phyloP scores from a whole-genome alignment of 1,284 basidiomycete species.

The Papiliotrema nemorosa region DNA sequence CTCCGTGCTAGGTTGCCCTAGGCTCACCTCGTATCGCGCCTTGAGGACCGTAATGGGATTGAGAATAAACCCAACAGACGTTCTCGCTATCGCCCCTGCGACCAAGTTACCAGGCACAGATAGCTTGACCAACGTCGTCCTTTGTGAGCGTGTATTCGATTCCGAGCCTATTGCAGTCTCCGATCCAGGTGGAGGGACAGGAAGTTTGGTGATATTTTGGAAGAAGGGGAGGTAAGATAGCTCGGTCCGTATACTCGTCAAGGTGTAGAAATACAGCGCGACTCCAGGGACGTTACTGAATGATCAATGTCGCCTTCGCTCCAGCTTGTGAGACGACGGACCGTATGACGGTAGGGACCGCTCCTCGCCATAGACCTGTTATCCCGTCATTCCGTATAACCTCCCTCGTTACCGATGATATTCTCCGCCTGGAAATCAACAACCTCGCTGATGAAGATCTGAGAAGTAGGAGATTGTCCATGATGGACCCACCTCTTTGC shows the following conservation, averaged over 20 bases:
- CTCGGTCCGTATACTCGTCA: conserved; percentile 74
- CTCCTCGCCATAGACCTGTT: conserved; percentile 67
- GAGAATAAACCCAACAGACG: conserved; percentile 78
- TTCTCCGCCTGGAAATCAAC: conserved; percentile 18
- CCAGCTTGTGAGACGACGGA: conserved; percentile 24
- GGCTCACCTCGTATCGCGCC: conserved; percentile 82
- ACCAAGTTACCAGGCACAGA: conserved; percentile 78
- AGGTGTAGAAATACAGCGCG: conserved; percentile 82
- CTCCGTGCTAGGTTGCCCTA: background rate
- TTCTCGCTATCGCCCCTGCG: conserved; percentile 81
- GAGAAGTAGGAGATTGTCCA: background rate
- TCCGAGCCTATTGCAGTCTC: background rate
- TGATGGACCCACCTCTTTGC: conserved; percentile 22
- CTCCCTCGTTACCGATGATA: conserved; percentile 27
- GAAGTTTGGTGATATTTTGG: conserved; percentile 1
- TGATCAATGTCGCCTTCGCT: background rate
- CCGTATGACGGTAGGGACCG: conserved; percentile 74
- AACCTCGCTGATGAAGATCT: background rate
- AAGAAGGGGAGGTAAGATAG: conserved; percentile 36
- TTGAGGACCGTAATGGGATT: conserved; percentile 95
- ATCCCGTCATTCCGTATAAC: conserved; percentile 51
- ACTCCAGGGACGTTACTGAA: conserved; percentile 86
- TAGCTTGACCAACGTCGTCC: conserved; percentile 65
- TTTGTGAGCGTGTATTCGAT: conserved; percentile 14
- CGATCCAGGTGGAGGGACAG: conserved; percentile 3